phyloP scores from a whole-genome alignment of 768 basidiomycete species.

The Leucocoprinus birnbaumii region DNA sequence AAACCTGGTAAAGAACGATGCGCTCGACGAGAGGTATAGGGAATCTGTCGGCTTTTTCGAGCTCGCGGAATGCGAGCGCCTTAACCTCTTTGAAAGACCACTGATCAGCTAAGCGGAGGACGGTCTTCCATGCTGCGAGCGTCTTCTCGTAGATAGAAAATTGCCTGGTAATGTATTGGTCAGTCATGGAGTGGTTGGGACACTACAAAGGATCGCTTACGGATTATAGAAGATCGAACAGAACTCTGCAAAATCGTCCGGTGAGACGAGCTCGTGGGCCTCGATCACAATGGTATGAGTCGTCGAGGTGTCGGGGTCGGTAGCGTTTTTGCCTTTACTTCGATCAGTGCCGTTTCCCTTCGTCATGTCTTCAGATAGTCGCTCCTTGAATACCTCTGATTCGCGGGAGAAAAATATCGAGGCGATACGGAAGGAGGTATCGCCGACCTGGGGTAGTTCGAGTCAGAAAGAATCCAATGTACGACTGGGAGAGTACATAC shows the following conservation, averaged over 20 bases:
- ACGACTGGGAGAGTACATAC: no score
- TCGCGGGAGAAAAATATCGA: no score
- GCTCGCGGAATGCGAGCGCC: conserved; percentile 45
- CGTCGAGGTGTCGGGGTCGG: conserved; percentile 16
- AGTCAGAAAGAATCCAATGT: no score
- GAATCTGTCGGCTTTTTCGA: conserved; percentile 6
- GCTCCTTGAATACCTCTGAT: no score
- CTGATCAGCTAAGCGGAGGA: conserved; percentile 53
- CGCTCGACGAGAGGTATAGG: conserved; percentile 13
- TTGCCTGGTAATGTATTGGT: conserved; percentile 30
- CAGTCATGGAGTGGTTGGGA: neutral
- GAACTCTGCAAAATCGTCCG: conserved; percentile 40
- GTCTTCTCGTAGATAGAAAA: conserved; percentile 55
- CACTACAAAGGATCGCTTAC: conserved; percentile 25
- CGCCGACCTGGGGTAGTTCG: no score
- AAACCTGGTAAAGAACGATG: conserved; percentile 53
- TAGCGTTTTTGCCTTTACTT: no score
- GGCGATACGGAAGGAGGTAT: no score
- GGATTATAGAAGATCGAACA: conserved; percentile 58
- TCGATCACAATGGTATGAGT: conserved; percentile 30
- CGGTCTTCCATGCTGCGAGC: conserved; percentile 53
- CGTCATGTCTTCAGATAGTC: no score
- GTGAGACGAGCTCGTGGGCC: conserved; percentile 28
- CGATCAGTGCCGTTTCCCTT: no score
- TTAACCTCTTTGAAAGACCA: conserved; percentile 61